Evolutionary conservation across 352 stramenopile species (phyloP), one percentile per base, ranked within the genome.

Genomic region (Phytopythium helicoides): DNA sequence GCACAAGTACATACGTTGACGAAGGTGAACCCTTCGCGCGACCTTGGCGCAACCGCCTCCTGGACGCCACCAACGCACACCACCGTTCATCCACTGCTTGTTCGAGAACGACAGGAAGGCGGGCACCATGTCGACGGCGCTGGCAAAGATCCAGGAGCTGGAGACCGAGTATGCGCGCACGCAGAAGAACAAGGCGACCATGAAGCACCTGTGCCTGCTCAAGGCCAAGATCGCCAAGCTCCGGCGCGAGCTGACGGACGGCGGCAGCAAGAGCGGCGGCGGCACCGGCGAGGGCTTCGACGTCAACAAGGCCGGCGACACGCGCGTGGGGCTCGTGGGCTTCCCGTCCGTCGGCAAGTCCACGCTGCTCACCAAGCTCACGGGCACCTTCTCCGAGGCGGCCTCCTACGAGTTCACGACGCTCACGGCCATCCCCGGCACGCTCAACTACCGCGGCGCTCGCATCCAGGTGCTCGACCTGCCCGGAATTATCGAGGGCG

Each of bases 151-250:
- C 77, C 69, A 82, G 49, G 82, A 93, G 66, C 67, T 95, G 46
- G 82, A 95, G 64, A 46, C 66, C 40, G 85, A 99, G 81, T 99
- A 99, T 81, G 83, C 91, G 46, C 81, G 96, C 56, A 99, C 96
- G 66, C 97, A 99, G 85, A 99, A 99, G 82, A 99, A 99, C 76
- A 99, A 99, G 80, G 97, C 97, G 39, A 99, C 97, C 1, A 98
- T 99, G 77, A 98, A 98, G 80, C 97, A 99, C 54, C 71, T 99
- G 63, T 97, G 96, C 62, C 85, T 98, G 48, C 81, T 99, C 46
- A 99, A 99, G 78, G 96, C 95, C 54, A 98, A 98, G 68, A 95
- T 99, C 60, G 94, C 96, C 56, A 99, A 98, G 78, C 71, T 99
- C 47, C 87, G 93, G 23, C 93, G 86, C 44, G 94, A 99, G 62